Evolutionary conservation across 2,329 filamentous ascomycete genomes (phyloP), one percentile per base, ranked within the genome.

Genomic region (Diplodia scrobiculata): DNA sequence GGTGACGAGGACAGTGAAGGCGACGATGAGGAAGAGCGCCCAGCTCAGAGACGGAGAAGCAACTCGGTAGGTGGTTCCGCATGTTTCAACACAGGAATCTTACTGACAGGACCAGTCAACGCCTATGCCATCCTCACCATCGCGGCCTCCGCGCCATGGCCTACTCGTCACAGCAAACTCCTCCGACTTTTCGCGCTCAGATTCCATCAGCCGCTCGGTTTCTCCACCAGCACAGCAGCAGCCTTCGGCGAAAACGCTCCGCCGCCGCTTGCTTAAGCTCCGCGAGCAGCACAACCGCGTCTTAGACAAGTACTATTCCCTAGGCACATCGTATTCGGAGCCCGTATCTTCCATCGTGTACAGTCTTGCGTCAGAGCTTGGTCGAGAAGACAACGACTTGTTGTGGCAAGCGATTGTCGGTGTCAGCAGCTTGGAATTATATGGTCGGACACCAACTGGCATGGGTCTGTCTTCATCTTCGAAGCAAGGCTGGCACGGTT

Each of bases 371-470:
- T 97, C 93, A 1, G 95, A 98, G 74, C 86, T 99, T 6, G 95
- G 95, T 68, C 90, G 93, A 63, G 95, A 98, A 82, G 94, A 98
- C 77, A 99, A 98, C 72, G 93, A 99, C 72, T 83, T 98, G 25
- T 83, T 99, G 14, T 99, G 95, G 95, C 84, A 97, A 67, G 88
- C 92, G 5, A 97, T 98, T 73, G 91, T 99, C 29, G 95, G 95
- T 5, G 91, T 97, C 41, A 92, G 91, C n/a, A 96, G 92, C 17
- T 89, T 96, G 78, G 93, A 97, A 75, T 84, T 97, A 0, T 96
- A 95, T 70, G 93, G 93, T 17, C 88, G 91, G 66, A 94, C 91
- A 21, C 91, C 91, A 52, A 89, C 91, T 13, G 92, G 92, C 27
- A 84, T 95, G 34, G 89, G 90, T 76, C 68, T 87, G 79, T 75